These are phyloP conservation scores for Lepidium africanum DNA, from an alignment of 345 rosid genomes.

Conservation along the genomic window DNA sequence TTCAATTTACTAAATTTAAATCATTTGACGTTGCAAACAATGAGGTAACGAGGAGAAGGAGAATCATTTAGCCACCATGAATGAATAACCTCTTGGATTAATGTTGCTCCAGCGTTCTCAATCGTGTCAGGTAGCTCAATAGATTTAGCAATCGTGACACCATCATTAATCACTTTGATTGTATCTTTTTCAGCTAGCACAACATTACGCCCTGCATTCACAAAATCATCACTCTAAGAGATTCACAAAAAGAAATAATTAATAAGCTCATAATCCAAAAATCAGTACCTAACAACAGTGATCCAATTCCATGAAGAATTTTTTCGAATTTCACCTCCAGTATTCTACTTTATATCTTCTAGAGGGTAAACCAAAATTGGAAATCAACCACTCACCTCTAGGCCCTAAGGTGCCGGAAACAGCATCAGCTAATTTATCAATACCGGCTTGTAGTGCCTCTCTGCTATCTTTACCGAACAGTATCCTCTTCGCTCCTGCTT, in stretches of 20 bases:
- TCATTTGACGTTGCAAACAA: background rate
- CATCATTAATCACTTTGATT: slow-evolving; percentile 73
- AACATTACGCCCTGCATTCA: slow-evolving; percentile 68
- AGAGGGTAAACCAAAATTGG: background rate
- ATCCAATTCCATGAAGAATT: background rate
- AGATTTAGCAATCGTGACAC: slow-evolving; percentile 68
- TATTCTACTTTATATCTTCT: background rate
- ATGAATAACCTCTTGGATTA: slow-evolving; percentile 87
- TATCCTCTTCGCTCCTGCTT: slow-evolving; percentile 69
- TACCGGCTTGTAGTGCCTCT: slow-evolving; percentile 68
- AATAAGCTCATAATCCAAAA: background rate
- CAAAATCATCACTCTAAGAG: background rate
- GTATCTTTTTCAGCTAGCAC: slow-evolving; percentile 52
- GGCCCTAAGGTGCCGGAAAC: slow-evolving; percentile 87
- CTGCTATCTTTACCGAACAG: slow-evolving; percentile 62
- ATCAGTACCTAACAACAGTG: background rate
- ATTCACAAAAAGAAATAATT: background rate
- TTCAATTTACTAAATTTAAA: background rate
- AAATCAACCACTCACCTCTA: slow-evolving; percentile 34
- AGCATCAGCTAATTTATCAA: slow-evolving; percentile 85
- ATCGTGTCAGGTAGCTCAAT: slow-evolving; percentile 68
- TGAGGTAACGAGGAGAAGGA: slow-evolving; percentile 3
- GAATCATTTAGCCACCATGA: slow-evolving; percentile 44
- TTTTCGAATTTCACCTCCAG: background rate
- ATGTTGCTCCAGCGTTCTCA: slow-evolving; percentile 72